Conservation (phyloP, 2,329 filamentous ascomycete genomes). For the Monosporascus ibericus region DNA sequence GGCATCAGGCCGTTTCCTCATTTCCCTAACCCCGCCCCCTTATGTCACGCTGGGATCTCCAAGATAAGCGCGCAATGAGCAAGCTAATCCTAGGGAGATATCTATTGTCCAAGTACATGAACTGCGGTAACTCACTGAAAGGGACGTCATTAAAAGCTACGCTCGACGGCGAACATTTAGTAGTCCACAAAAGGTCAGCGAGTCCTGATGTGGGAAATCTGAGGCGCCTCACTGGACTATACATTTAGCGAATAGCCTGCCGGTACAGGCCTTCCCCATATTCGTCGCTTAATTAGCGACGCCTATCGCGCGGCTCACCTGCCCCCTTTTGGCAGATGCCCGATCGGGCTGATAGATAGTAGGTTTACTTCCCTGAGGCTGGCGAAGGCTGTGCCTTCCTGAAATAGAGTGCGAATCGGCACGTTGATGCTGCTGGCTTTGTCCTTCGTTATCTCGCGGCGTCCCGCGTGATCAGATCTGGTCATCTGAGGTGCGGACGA, state of each 20-base stretch:
- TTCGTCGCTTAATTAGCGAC: slow-evolving; percentile 3
- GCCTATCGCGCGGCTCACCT: neutral
- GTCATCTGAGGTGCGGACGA: too few relatives aligned
- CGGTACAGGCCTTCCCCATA: slow-evolving; percentile 2
- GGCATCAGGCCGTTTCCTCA: neutral
- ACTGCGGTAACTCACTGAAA: neutral
- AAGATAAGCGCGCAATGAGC: neutral
- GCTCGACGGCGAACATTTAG: too few relatives aligned
- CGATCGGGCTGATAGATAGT: neutral
- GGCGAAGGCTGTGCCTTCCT: neutral
- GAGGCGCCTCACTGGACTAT: slow-evolving; percentile 9
- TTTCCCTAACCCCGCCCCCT: neutral
- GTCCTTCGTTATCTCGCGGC: too few relatives aligned
- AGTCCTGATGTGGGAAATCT: neutral
- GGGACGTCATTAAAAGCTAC: neutral
- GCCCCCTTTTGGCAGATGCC: neutral
- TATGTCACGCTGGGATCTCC: neutral
- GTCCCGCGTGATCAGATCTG: too few relatives aligned
- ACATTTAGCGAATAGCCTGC: slow-evolving; percentile 8
- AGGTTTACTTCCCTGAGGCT: neutral
- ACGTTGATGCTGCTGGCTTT: too few relatives aligned
- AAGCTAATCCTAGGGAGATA: neutral
- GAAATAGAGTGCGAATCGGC: too few relatives aligned
- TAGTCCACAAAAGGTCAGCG: too few relatives aligned
- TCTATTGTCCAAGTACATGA: neutral